Base-by-base conservation (phyloP, 257 asterid genomes). In the Vinca minor region DNA sequence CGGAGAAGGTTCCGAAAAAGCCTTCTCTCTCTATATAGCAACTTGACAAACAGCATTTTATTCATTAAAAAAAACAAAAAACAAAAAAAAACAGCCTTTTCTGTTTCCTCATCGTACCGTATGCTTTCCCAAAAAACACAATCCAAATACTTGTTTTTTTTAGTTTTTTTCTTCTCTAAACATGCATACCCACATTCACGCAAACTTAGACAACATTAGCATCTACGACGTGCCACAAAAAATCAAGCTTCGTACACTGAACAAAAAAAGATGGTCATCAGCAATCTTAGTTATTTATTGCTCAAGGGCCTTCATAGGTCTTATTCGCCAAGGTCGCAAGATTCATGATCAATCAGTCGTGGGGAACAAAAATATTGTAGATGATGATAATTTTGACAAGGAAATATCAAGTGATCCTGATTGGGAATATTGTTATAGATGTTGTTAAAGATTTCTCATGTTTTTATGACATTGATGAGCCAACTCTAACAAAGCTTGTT, bases 401-500 rank as follows among this genome's bases (percentile, higher is more conserved):
- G 41, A 56, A 54, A 28, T 25, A 14, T 26, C 67, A 9, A n/a
- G n/a, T n/a, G n/a, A n/a, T n/a, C 50, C 76, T 3, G 59, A 76
- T 18, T 47, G 15, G 58, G 12, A n/a, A n/a, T n/a, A n/a, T 72
- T 4, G 21, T 59, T 1, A 55, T 67, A 2, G 28, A 69, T 62
- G 48, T n/a, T n/a, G n/a, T 59, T 15, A 41, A 63, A 29, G 63
- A 62, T 10, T 34, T 14, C 17, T 56, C 70, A 31, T 13, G n/a
- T 13, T 59, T 71, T 44, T 69, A 63, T 34, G 29, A 15, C 4
- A 42, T 69, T 20, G 70, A 74, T 52, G 49, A 57, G 20, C 17
- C 63, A 47, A 71, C 54, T 57, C 71, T 83, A 14, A 32, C 80
- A 1, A 67, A 64, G 73, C 68, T 80, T 31, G 78, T 76, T 42